These are phyloP conservation scores for Helichrysum umbraculigerum DNA, from an alignment of 129 eudicot genomes.

Conservation along the genomic window DNA sequence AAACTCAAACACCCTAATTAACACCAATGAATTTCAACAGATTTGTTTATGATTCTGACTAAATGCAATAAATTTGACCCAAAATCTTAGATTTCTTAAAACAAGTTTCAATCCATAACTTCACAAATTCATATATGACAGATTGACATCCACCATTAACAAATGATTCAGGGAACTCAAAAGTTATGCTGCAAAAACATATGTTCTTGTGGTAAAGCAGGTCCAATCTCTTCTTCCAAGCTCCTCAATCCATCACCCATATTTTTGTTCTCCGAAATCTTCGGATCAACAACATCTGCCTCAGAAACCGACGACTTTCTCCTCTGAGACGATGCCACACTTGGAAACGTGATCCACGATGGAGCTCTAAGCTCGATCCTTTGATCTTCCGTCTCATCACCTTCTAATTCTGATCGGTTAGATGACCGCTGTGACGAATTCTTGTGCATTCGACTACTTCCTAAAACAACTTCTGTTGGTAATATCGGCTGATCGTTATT, in stretches of 20 bases:
- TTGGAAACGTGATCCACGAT: conserved; percentile 93
- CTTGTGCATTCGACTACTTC: conserved; percentile 92
- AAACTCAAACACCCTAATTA: background rate
- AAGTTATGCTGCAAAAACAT: conserved; percentile 88
- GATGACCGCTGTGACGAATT: conserved; percentile 81
- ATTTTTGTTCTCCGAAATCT: conserved; percentile 42
- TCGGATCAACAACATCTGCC: conserved; percentile 61
- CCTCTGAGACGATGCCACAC: conserved; percentile 94
- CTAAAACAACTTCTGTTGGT: conserved; percentile 88
- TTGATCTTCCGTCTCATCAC: conserved; percentile 71
- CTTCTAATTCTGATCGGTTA: conserved; percentile 62
- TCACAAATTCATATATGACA: conserved; percentile 1
- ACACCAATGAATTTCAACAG: background rate
- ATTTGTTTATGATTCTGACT: conserved; percentile 4
- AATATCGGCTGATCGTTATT: conserved; percentile 85
- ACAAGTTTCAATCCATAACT: conserved; percentile 22
- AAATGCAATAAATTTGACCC: conserved; percentile 27
- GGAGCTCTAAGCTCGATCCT: conserved; percentile 84
- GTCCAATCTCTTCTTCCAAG: conserved; percentile 88
- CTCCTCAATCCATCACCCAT: conserved; percentile 70
- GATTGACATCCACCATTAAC: background rate
- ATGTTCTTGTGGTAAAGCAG: conserved; percentile 86
- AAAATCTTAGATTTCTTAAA: conserved; percentile 31
- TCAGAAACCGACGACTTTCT: conserved; percentile 84
- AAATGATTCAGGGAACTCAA: conserved; percentile 28